A percentile compares a stretch with the other conserved stretches of the same genome.
Evolutionary conservation across 495 filamentous ascomycete genomes (phyloP).

Genomic region (Pyronema omphalodes): DNA sequence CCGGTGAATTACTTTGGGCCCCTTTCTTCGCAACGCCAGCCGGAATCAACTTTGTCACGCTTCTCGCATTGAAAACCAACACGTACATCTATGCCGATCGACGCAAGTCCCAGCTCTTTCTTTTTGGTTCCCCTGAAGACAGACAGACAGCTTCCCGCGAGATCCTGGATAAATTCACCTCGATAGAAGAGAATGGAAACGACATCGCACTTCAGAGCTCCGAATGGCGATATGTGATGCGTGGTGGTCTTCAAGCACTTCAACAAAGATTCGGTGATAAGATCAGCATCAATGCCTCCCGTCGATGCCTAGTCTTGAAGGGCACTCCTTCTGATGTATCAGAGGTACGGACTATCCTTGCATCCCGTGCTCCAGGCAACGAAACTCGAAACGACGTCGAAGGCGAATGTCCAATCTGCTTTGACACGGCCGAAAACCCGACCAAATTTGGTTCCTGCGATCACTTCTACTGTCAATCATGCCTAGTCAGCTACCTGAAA

Average conservation of each 20-base stretch:
- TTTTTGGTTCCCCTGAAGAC: conserved; percentile 2
- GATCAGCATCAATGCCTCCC: conserved; percentile 7
- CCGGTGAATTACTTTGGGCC: conserved; percentile 8
- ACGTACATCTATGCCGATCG: conserved; percentile 15
- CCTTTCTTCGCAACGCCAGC: conserved; percentile 6
- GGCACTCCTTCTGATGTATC: background rate
- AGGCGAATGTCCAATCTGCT: conserved; percentile 25
- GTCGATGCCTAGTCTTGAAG: conserved; percentile 8
- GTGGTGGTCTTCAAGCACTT: conserved; percentile 4
- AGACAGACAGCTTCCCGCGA: background rate
- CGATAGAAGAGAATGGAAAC: conserved; percentile 6
- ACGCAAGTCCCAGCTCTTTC: conserved; percentile 10
- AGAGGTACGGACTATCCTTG: background rate
- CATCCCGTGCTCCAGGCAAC: background rate
- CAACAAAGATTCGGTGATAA: conserved; percentile 9
- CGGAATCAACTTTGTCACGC: conserved; percentile 6
- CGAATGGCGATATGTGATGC: conserved; percentile 8
- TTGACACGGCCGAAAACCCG: conserved; percentile 18
- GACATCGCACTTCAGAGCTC: conserved; percentile 6
- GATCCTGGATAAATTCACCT: conserved; percentile 5
- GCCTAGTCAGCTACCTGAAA: conserved; percentile 22
- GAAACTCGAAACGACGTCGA: background rate
- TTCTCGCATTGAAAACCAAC: conserved; percentile 3
- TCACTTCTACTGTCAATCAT: conserved; percentile 27
- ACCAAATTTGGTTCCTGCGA: conserved; percentile 17